These are phyloP conservation scores for Vicia villosa DNA, from an alignment of 306 rosid species.

Conservation along the genomic window DNA sequence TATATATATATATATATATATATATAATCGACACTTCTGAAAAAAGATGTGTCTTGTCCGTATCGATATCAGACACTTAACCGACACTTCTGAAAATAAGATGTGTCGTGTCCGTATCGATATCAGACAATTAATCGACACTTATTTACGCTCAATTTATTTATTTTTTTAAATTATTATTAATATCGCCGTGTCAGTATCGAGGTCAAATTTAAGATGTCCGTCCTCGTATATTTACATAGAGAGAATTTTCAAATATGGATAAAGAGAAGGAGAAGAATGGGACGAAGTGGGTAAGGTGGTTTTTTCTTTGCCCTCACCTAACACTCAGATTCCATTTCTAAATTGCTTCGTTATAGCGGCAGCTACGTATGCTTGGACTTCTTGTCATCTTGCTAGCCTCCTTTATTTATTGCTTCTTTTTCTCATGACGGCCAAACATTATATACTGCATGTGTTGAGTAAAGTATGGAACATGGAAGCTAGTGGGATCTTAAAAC, in stretches of 20 bases:
- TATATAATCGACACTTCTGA: no score
- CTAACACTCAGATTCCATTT: conserved; percentile 51
- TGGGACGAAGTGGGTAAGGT: conserved; percentile 39
- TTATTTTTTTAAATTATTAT: no score
- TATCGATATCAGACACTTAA: no score
- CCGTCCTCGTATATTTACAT: no score
- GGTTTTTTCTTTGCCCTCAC: conserved; percentile 51
- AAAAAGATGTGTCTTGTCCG: no score
- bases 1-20: no score
- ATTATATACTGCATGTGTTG: neutral
- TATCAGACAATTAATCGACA: no score
- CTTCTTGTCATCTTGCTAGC: conserved; percentile 12
- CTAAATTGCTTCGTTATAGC: conserved; percentile 47
- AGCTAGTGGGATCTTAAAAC: conserved; percentile 5
- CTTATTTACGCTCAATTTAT: no score
- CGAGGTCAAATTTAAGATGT: no score
- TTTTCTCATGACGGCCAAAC: conserved; percentile 39
- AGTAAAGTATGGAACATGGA: conserved; percentile 19
- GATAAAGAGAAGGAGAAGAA: conserved; percentile 3
- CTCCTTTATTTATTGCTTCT: conserved; percentile 18
- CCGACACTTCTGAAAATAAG: no score
- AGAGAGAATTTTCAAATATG: neutral
- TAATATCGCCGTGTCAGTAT: no score
- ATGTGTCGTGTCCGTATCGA: no score
- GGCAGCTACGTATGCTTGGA: conserved; percentile 11